These are phyloP conservation scores for Wickerhamiella azymoides DNA, from an alignment of 805 yeast genomes.

Conservation along the genomic window DNA sequence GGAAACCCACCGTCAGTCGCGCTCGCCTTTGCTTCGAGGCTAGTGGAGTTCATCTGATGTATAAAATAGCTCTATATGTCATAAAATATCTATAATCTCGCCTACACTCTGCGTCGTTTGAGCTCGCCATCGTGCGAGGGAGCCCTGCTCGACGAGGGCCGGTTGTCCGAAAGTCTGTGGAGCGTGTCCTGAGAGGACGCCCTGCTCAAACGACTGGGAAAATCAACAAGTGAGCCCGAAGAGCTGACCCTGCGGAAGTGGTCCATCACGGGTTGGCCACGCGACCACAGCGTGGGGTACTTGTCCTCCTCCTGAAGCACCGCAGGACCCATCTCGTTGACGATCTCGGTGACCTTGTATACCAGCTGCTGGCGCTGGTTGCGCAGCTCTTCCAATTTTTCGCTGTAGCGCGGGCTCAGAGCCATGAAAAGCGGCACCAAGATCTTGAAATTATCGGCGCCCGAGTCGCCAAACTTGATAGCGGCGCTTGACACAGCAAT, in stretches of 20 bases:
- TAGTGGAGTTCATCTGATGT: too few species aligned
- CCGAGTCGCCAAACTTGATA: conserved; percentile 79
- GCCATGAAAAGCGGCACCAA: conserved; percentile 60
- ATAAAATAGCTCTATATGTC: too few species aligned
- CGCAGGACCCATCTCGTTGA: conserved; percentile 71
- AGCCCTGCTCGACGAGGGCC: neutral
- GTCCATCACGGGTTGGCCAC: neutral
- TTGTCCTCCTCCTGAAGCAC: conserved; percentile 51
- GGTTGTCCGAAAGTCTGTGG: too few species aligned
- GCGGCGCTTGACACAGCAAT: conserved; percentile 77
- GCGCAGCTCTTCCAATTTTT: conserved; percentile 40
- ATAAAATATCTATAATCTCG: too few species aligned
- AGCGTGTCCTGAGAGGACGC: neutral
- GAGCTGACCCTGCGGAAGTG: neutral
- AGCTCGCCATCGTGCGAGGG: neutral
- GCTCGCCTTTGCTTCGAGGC: too few species aligned
- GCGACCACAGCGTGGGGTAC: neutral
- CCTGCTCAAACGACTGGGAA: neutral
- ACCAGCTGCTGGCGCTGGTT: conserved; percentile 47
- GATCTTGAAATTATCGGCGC: conserved; percentile 76
- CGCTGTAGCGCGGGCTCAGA: conserved; percentile 25
- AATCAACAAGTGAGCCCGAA: neutral
- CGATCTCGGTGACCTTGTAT: conserved; percentile 59
- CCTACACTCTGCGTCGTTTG: too few species aligned
- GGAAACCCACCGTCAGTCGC: too few species aligned